A percentile compares a stretch with the other conserved stretches of the same genome.
Evolutionary conservation across 2,329 filamentous ascomycete genomes (phyloP).

Genomic region (Geosmithia flava): DNA sequence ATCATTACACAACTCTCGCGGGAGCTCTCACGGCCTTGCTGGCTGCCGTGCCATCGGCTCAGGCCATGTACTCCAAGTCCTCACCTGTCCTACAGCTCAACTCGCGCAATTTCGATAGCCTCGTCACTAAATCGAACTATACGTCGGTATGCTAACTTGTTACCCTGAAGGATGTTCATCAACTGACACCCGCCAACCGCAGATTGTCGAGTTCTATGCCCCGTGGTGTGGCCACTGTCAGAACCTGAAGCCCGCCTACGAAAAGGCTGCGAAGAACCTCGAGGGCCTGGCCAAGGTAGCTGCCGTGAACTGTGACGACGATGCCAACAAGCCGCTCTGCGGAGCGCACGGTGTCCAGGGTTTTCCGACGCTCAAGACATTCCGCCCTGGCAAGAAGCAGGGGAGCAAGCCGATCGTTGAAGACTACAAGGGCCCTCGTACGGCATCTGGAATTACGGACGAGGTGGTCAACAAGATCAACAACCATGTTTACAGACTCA

Average conservation of each 20-base stretch:
- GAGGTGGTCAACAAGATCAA: slow-evolving; percentile 78
- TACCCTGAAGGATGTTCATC: neutral
- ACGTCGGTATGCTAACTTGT: slow-evolving; percentile 50
- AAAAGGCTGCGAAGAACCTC: slow-evolving; percentile 82
- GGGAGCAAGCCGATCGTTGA: slow-evolving; percentile 67
- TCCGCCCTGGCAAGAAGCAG: slow-evolving; percentile 71
- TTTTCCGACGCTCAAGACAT: slow-evolving; percentile 92
- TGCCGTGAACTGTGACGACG: slow-evolving; percentile 90
- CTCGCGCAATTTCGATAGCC: slow-evolving; percentile 62
- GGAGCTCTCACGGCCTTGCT: slow-evolving; percentile 41
- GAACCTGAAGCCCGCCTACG: slow-evolving; percentile 89
- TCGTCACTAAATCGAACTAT: slow-evolving; percentile 83
- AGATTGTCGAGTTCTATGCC: slow-evolving; percentile 79
- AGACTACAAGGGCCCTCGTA: slow-evolving; percentile 78
- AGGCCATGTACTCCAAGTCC: slow-evolving; percentile 72
- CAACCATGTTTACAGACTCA: slow-evolving; percentile 75
- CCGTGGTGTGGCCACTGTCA: slow-evolving; percentile 98
- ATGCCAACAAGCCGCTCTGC: slow-evolving; percentile 81
- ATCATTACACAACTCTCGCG: slow-evolving; percentile 33
- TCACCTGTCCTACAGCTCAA: slow-evolving; percentile 80
- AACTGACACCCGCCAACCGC: slow-evolving; percentile 3
- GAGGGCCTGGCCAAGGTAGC: slow-evolving; percentile 90
- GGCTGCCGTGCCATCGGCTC: slow-evolving; percentile 50
- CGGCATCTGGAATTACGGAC: slow-evolving; percentile 78
- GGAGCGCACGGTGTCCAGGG: slow-evolving; percentile 77